Percentiles rank a stretch among this genome's conserved stretches.
Conservation (phyloP, 2,329 filamentous ascomycete genomes). For the Aspergillus aculeatinus region DNA sequence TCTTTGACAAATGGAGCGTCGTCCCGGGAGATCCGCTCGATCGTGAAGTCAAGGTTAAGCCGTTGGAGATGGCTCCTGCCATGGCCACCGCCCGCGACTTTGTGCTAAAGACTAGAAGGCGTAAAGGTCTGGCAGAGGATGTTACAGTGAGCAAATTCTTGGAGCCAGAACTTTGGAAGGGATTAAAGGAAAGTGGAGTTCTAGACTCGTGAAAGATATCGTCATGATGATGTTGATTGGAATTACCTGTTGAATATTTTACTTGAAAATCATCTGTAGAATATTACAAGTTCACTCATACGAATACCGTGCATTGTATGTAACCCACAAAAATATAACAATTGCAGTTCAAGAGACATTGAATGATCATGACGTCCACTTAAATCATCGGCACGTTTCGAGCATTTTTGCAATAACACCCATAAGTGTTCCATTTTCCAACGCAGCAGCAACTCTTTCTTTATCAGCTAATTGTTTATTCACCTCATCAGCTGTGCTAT, state of each 20-base stretch:
- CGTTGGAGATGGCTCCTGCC: slow-evolving; percentile 81
- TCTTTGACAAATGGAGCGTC: slow-evolving; percentile 94
- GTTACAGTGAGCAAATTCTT: slow-evolving; percentile 94
- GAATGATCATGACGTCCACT: background rate
- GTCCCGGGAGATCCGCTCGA: slow-evolving; percentile 95
- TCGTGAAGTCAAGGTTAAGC: slow-evolving; percentile 74
- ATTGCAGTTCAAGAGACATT: background rate
- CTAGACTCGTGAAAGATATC: slow-evolving; percentile 58
- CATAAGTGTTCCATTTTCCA: slow-evolving; percentile 90
- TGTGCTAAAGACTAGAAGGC: slow-evolving; percentile 87
- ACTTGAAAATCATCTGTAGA: background rate
- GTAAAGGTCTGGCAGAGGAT: slow-evolving; percentile 94
- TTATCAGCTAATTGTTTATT: slow-evolving; percentile 97
- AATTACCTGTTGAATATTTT: background rate
- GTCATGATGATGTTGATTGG: background rate
- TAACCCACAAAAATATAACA: background rate
- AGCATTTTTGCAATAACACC: slow-evolving; percentile 92
- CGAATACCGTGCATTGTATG: background rate
- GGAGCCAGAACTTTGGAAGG: slow-evolving; percentile 89
- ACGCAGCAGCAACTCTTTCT: slow-evolving; percentile 88
- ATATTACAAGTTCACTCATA: too few species aligned
- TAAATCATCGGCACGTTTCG: slow-evolving; percentile 67
- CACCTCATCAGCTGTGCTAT: slow-evolving; percentile 89
- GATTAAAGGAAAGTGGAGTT: slow-evolving; percentile 82
- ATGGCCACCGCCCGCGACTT: slow-evolving; percentile 94